phyloP scores from a whole-genome alignment of 352 stramenopile species.

The Phytophthora pluvialis region DNA sequence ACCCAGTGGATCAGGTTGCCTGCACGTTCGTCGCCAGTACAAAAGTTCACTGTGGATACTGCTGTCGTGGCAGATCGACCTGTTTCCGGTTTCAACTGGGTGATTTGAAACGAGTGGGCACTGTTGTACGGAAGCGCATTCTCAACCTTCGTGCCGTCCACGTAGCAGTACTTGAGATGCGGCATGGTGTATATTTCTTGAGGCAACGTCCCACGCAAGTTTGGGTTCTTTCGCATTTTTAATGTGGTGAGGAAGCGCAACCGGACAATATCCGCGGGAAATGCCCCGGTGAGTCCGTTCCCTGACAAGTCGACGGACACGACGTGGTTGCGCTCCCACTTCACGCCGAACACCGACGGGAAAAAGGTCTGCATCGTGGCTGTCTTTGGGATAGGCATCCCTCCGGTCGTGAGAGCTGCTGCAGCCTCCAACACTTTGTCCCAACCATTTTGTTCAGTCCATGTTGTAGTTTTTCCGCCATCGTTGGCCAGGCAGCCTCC shows the following conservation, averaged over 20 bases:
- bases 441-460: slow-evolving; percentile 52
- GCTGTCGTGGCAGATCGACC: slow-evolving; percentile 9
- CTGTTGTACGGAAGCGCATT: slow-evolving; percentile 52
- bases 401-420: slow-evolving; percentile 12
- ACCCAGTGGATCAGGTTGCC: slow-evolving; percentile 48
- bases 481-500: slow-evolving; percentile 24
- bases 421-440: slow-evolving; percentile 26
- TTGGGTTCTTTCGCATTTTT: slow-evolving; percentile 64
- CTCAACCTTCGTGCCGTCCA: slow-evolving; percentile 60
- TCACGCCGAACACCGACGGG: slow-evolving; percentile 42
- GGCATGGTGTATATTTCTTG: slow-evolving; percentile 45
- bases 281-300: slow-evolving; percentile 54
- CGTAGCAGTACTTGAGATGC: slow-evolving; percentile 65
- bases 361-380: slow-evolving; percentile 46
- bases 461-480: slow-evolving; percentile 23
- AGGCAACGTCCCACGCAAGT: slow-evolving; percentile 42
- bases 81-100: slow-evolving; percentile 38
- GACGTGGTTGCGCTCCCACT: slow-evolving; percentile 70
- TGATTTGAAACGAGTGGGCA: slow-evolving; percentile 68
- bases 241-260: slow-evolving; percentile 58
- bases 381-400: slow-evolving; percentile 18
- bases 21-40: slow-evolving; percentile 34
- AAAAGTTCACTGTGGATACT: slow-evolving; percentile 52
- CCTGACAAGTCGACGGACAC: slow-evolving; percentile 56
- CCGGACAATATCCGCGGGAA: slow-evolving; percentile 51